A percentile compares a stretch with the other conserved stretches of the same genome.
phyloP scores from a whole-genome alignment of 495 filamentous ascomycete genomes.

The Lepidopterella palustris region DNA sequence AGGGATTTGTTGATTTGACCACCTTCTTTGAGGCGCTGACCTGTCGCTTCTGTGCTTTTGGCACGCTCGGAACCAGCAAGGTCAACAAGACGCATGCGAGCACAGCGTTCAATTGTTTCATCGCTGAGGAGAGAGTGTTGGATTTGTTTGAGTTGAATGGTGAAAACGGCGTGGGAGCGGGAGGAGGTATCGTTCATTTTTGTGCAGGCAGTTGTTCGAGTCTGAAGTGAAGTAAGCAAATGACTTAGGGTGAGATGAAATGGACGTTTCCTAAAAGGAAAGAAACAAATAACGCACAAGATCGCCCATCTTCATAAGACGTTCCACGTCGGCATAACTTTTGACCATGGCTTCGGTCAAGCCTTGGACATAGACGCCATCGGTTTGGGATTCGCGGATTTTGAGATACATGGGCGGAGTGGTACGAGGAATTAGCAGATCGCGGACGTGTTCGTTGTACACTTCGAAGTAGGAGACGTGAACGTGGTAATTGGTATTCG shows the following conservation, averaged over 20 bases:
- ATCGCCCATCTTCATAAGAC: conserved; percentile 86
- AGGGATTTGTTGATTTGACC: conserved; percentile 98
- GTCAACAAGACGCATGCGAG: conserved; percentile 92
- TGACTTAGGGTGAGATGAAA: too few species aligned
- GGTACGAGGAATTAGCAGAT: conserved; percentile 73
- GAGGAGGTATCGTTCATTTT: conserved; percentile 99
- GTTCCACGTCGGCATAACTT: conserved; percentile 72
- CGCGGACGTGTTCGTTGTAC: conserved; percentile 98
- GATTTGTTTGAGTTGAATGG: conserved; percentile 95
- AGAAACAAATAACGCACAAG: conserved; percentile 20
- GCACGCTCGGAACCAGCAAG: conserved; percentile 92
- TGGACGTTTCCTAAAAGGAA: too few species aligned
- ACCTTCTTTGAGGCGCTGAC: conserved; percentile 81
- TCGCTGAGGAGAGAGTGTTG: conserved; percentile 90
- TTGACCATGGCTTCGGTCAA: conserved; percentile 86
- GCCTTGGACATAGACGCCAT: conserved; percentile 97
- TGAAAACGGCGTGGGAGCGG: conserved; percentile 94
- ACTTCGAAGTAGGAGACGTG: conserved; percentile 98
- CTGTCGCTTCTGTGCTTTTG: conserved; percentile 91
- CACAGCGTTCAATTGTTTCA: conserved; percentile 88
- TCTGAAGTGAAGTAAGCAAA: conserved; percentile 35
- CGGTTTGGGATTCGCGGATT: conserved; percentile 88
- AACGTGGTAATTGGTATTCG: conserved; percentile 91
- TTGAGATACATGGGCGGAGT: conserved; percentile 88
- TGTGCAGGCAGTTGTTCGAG: conserved; percentile 86